Conservation (phyloP, 2,329 filamentous ascomycete species). For the Coniochaeta sp. region DNA sequence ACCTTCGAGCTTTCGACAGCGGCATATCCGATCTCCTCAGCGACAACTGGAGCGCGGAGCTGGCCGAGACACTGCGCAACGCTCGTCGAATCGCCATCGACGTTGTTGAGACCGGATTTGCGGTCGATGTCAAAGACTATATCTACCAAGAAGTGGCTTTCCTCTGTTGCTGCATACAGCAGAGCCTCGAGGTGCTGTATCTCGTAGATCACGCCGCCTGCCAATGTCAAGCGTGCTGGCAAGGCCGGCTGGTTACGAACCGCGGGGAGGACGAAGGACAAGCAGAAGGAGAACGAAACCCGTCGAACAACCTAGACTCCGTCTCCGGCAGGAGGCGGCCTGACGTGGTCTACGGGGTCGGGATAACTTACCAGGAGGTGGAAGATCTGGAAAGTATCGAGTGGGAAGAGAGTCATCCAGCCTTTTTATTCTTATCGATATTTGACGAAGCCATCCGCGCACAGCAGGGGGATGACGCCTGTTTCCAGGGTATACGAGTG, state of each 20-base stretch:
- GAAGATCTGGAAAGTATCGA: neutral
- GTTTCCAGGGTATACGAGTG: neutral
- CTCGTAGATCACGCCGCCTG: constrained; percentile 19
- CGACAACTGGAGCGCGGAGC: constrained; percentile 20
- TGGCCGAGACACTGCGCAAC: constrained; percentile 15
- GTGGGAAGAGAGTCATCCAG: neutral
- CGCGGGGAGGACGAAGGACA: neutral
- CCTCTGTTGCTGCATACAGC: constrained; percentile 20
- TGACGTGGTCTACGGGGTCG: neutral
- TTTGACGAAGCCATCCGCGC: neutral
- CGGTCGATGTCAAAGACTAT: constrained; percentile 1
- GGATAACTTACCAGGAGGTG: neutral
- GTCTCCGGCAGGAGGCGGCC: neutral
- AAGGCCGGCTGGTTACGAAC: neutral
- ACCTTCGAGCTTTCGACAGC: neutral
- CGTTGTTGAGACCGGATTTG: constrained; percentile 15
- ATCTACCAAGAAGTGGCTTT: constrained; percentile 19
- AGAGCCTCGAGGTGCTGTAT: constrained; percentile 20
- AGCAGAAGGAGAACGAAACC: neutral
- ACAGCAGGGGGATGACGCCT: neutral
- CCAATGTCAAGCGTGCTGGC: neutral
- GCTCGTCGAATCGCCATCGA: constrained; percentile 20
- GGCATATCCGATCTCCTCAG: constrained; percentile 14
- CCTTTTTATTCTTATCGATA: neutral
- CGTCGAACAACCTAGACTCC: neutral